Evolutionary conservation across 306 rosid species (phyloP).

Genomic region (Luffa aegyptiaca): DNA sequence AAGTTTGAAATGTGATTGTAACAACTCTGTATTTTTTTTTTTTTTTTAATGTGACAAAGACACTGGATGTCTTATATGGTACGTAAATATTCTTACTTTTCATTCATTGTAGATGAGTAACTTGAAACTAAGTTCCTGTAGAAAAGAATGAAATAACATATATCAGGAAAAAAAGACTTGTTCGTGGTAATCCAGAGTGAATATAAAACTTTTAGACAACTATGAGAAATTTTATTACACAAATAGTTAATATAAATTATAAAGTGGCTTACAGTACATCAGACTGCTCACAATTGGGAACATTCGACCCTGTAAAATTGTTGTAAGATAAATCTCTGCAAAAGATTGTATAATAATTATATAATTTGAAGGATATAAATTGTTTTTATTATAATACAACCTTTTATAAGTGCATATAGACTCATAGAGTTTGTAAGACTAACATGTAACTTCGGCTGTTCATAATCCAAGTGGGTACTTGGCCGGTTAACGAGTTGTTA

Average conservation of each 20-base stretch:
- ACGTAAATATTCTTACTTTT: constrained; percentile 27
- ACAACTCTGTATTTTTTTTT: too few species aligned
- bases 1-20: too few species aligned
- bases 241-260: not conserved
- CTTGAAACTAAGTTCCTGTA: constrained; percentile 64
- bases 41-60: too few species aligned
- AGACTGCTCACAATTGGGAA: constrained; percentile 33
- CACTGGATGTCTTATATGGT: too few species aligned
- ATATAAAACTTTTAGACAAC: not conserved
- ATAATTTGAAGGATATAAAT: not conserved
- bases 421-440: constrained; percentile 13
- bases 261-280: constrained; percentile 37
- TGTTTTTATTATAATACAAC: not conserved
- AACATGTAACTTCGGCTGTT: constrained; percentile 21
- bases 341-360: not conserved
- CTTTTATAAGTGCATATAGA: not conserved
- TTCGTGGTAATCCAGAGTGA: too few species aligned
- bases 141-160: not conserved
- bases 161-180: not conserved
- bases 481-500: constrained; percentile 51
- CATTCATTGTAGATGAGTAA: constrained; percentile 19
- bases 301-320: constrained; percentile 30
- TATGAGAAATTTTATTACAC: not conserved
- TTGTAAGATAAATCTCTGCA: constrained; percentile 77
- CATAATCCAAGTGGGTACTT: constrained; percentile 41